phyloP scores from a whole-genome alignment of 2,329 filamentous ascomycete genomes.

The Dendryphion nanum region DNA sequence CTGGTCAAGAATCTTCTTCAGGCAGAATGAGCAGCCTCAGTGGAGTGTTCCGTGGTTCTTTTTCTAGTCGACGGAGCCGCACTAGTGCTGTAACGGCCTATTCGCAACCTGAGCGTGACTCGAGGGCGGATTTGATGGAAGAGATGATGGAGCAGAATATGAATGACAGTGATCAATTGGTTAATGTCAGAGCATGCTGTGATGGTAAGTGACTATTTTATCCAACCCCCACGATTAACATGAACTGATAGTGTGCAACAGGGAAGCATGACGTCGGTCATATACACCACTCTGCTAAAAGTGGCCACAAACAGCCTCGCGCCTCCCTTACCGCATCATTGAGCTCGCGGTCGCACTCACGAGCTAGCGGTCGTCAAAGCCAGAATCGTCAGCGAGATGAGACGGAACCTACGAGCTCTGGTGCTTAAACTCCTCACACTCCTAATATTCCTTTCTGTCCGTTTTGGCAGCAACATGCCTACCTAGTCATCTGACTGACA shows the following conservation, averaged over 20 bases:
- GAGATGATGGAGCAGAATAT: slow-evolving; percentile 69
- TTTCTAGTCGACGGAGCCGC: slow-evolving; percentile 48
- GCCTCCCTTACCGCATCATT: slow-evolving; percentile 32
- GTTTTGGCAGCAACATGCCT: slow-evolving; percentile 13
- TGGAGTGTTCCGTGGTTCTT: slow-evolving; percentile 48
- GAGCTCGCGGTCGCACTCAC: slow-evolving; percentile 34
- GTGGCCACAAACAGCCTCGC: slow-evolving; percentile 27
- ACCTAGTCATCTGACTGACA: slow-evolving; percentile 32
- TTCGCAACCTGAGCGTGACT: slow-evolving; percentile 64
- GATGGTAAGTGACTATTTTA: slow-evolving; percentile 67
- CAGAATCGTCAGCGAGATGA: slow-evolving; percentile 22
- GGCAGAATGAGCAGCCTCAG: slow-evolving; percentile 45
- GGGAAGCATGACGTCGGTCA: slow-evolving; percentile 53
- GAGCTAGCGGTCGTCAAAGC: slow-evolving; percentile 19
- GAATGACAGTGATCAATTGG: slow-evolving; percentile 73
- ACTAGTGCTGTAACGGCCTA: slow-evolving; percentile 36
- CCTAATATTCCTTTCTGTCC: slow-evolving; percentile 7
- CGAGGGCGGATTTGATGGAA: slow-evolving; percentile 73
- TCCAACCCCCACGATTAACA: slow-evolving; percentile 12
- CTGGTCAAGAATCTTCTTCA: slow-evolving; percentile 44
- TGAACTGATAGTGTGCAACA: too few species aligned
- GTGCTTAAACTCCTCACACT: slow-evolving; percentile 16
- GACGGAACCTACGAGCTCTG: slow-evolving; percentile 23
- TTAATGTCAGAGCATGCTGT: slow-evolving; percentile 96
- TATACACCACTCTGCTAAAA: slow-evolving; percentile 25